Percentiles rank a stretch among this genome's conserved stretches.
Conservation (phyloP, 2,329 filamentous ascomycete species). For the Myrmaecium sp. region DNA sequence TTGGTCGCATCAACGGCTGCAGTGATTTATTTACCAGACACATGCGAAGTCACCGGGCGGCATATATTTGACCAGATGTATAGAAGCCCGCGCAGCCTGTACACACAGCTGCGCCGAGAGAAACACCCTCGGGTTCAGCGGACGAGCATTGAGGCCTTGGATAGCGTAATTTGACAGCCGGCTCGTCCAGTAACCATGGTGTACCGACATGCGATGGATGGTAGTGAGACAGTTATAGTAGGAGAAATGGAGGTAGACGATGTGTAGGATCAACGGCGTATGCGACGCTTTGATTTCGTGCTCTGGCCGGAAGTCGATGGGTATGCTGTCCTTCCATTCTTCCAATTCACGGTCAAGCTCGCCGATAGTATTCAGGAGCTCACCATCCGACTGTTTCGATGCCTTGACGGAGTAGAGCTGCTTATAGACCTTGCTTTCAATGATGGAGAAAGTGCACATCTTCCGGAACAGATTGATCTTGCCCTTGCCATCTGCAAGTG, state of each 20-base stretch:
- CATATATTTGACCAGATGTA: constrained; percentile 88
- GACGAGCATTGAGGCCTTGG: constrained; percentile 76
- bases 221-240: constrained; percentile 98
- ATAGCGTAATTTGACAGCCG: constrained; percentile 89
- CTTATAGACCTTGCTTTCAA: constrained; percentile 90
- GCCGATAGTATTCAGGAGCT: constrained; percentile 86
- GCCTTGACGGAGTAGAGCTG: constrained; percentile 84
- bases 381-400: constrained; percentile 78
- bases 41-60: constrained; percentile 88
- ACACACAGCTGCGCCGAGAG: constrained; percentile 87
- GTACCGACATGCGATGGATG: constrained; percentile 95
- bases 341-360: constrained; percentile 73
- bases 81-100: constrained; percentile 78
- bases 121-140: constrained; percentile 85
- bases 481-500: constrained; percentile 69
- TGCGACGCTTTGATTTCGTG: constrained; percentile 89
- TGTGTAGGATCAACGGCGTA: constrained; percentile 81
- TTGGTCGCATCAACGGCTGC: not conserved
- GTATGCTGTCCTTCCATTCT: constrained; percentile 91
- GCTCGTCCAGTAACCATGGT: constrained; percentile 96
- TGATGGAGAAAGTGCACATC: constrained; percentile 80
- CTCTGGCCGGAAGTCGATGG: constrained; percentile 90
- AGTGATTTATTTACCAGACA: constrained; percentile 56
- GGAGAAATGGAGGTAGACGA: constrained; percentile 86
- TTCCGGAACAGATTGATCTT: constrained; percentile 91